Conservation (phyloP, 306 rosid species). For the Fagus sylvatica region DNA sequence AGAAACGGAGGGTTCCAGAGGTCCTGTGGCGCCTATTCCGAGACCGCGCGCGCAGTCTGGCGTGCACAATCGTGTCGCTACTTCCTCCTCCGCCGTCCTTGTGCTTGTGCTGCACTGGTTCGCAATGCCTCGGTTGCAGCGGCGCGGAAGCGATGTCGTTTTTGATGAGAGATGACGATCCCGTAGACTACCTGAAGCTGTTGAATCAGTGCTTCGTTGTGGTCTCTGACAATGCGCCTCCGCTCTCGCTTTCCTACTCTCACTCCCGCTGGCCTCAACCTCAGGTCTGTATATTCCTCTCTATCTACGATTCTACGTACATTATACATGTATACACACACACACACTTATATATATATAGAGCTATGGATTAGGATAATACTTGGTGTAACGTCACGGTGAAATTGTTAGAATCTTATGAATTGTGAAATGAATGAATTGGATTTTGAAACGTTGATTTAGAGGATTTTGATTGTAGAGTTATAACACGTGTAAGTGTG, state of each 20-base stretch:
- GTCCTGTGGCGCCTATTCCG: constrained; percentile 65
- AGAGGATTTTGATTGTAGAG: no score
- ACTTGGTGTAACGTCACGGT: no score
- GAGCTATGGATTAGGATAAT: no score
- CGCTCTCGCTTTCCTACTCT: constrained; percentile 19
- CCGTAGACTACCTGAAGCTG: constrained; percentile 49
- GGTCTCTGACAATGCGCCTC: constrained; percentile 43
- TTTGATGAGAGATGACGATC: constrained; percentile 61
- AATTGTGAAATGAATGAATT: no score
- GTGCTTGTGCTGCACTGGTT: constrained; percentile 45
- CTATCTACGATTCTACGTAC: neutral
- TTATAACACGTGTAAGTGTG: no score
- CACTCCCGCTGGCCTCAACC: constrained; percentile 44
- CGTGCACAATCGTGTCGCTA: constrained; percentile 41
- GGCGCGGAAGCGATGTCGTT: constrained; percentile 15
- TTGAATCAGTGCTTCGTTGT: constrained; percentile 50
- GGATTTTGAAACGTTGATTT: no score
- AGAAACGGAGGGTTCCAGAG: constrained; percentile 53
- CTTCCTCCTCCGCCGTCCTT: constrained; percentile 49
- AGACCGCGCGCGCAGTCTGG: constrained; percentile 45
- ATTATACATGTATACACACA: no score
- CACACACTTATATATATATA: no score
- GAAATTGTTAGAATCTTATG: no score
- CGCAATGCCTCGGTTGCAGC: constrained; percentile 49
- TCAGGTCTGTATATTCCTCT: constrained; percentile 36